Conservation (phyloP, 2,329 filamentous ascomycete species). For the Ceratocystis colombiana region DNA sequence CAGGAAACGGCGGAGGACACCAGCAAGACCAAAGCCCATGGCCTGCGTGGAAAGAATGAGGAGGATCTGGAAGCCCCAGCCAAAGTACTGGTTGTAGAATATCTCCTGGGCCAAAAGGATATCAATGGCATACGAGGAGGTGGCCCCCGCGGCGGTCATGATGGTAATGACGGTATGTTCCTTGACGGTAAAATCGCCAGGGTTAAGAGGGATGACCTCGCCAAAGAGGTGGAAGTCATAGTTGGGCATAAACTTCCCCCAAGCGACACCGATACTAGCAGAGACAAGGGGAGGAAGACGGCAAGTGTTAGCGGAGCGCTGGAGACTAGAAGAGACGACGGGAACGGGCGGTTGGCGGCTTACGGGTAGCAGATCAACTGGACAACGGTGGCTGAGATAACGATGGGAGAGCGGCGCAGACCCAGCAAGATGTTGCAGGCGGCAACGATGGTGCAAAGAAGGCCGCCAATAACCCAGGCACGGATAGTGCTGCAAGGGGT, state of each 20-base stretch:
- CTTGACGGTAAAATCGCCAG: constrained; percentile 39
- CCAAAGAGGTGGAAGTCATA: constrained; percentile 32
- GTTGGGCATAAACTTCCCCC: constrained; percentile 32
- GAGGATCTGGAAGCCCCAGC: constrained; percentile 46
- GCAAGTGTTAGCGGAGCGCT: constrained; percentile 31
- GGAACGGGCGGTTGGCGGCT: constrained; percentile 11
- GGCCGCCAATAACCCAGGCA: constrained; percentile 48
- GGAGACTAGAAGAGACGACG: neutral
- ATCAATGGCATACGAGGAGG: constrained; percentile 35
- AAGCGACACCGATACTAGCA: constrained; percentile 30
- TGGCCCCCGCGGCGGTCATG: constrained; percentile 35
- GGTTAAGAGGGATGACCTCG: constrained; percentile 33
- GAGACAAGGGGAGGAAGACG: constrained; percentile 18
- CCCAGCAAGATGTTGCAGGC: constrained; percentile 47
- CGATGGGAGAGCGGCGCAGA: constrained; percentile 41
- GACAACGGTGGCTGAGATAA: constrained; percentile 45
- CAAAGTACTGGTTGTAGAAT: constrained; percentile 48
- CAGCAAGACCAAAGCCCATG: constrained; percentile 49
- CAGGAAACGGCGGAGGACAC: constrained; percentile 44
- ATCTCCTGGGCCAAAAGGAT: constrained; percentile 41
- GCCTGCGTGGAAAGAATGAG: constrained; percentile 46
- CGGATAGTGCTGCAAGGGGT: constrained; percentile 48
- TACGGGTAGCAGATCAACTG: constrained; percentile 46
- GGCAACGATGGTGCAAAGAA: constrained; percentile 49
- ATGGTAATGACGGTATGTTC: constrained; percentile 42